phyloP scores from a whole-genome alignment of 306 rosid species.

The Boehmeria nivea region DNA sequence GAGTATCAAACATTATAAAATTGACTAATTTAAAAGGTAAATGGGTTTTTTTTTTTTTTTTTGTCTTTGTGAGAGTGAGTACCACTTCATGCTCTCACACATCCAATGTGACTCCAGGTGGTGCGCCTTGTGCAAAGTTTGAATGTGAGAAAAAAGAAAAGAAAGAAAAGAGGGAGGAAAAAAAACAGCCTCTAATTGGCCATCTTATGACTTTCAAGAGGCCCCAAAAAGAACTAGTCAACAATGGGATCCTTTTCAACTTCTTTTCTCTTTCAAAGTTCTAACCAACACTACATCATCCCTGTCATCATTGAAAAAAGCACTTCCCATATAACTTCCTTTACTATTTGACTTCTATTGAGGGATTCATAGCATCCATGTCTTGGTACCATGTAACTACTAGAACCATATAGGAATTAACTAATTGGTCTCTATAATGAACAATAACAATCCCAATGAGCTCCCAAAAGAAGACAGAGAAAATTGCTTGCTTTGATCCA shows the following conservation, averaged over 20 bases:
- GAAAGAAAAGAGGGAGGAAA: constrained; percentile 2
- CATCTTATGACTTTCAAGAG: constrained; percentile 33
- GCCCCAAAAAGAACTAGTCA: constrained; percentile 36
- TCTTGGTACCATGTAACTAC: not conserved
- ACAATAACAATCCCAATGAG: not conserved
- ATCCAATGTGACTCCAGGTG: constrained; percentile 16
- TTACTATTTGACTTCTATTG: not conserved
- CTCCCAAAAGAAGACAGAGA: not conserved
- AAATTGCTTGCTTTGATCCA: not conserved
- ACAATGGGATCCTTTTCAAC: constrained; percentile 37
- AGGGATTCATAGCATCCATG: not conserved
- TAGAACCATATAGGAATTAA: not conserved
- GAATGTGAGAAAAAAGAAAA: constrained; percentile 1
- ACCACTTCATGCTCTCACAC: constrained; percentile 33
- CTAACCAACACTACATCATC: constrained; percentile 31
- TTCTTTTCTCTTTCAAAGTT: constrained; percentile 24
- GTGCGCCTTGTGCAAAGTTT: constrained; percentile 28
- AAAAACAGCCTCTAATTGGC: constrained; percentile 18
- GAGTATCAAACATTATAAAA: too few relatives aligned
- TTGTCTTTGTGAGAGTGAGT: constrained; percentile 34
- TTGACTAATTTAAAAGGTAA: too few relatives aligned
- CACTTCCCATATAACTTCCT: constrained; percentile 11
- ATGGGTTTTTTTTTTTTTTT: constrained; percentile 2
- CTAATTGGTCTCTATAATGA: not conserved
- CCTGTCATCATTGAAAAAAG: constrained; percentile 23